Percentiles rank a stretch among this genome's conserved stretches.
Evolutionary conservation across 2,329 filamentous ascomycete genomes (phyloP).

Genomic region (Thermomyces lanuginosus): DNA sequence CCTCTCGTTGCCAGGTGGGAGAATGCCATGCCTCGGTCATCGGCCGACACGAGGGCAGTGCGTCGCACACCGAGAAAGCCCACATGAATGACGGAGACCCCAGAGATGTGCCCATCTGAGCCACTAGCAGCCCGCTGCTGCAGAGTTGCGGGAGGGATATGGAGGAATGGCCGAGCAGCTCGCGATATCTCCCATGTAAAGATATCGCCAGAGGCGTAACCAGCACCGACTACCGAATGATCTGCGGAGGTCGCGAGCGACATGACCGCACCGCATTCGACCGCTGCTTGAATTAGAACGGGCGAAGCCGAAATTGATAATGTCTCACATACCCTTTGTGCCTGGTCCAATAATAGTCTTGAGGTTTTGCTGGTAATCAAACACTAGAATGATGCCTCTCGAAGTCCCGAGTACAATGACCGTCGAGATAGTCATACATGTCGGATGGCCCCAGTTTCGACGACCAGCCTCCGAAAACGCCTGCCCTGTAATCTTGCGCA

Average conservation of each 20-base stretch:
- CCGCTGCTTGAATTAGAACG: constrained; percentile 37
- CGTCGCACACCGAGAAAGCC: constrained; percentile 87
- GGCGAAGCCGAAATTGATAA: background rate
- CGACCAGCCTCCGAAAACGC: constrained; percentile 84
- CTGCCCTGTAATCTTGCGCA: constrained; percentile 76
- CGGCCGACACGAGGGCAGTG: constrained; percentile 86
- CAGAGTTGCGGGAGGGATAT: constrained; percentile 62
- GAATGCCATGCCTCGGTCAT: constrained; percentile 93
- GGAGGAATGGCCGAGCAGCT: constrained; percentile 72
- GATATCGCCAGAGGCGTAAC: constrained; percentile 77
- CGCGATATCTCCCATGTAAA: constrained; percentile 91
- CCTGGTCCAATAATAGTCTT: constrained; percentile 88
- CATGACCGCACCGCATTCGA: constrained; percentile 78
- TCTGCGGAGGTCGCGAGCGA: constrained; percentile 84
- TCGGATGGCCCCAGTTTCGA: constrained; percentile 81
- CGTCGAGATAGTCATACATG: constrained; percentile 74
- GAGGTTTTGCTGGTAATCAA: constrained; percentile 91
- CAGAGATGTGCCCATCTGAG: constrained; percentile 67
- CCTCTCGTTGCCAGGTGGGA: constrained; percentile 89
- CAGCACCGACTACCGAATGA: constrained; percentile 77
- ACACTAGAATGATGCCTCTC: constrained; percentile 85
- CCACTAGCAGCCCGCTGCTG: constrained; percentile 47
- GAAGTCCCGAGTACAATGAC: constrained; percentile 82
- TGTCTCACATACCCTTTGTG: constrained; percentile 52
- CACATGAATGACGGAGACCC: constrained; percentile 68